Conservation (phyloP, 305 asterid genomes). For the Caryopteris hybrid region DNA sequence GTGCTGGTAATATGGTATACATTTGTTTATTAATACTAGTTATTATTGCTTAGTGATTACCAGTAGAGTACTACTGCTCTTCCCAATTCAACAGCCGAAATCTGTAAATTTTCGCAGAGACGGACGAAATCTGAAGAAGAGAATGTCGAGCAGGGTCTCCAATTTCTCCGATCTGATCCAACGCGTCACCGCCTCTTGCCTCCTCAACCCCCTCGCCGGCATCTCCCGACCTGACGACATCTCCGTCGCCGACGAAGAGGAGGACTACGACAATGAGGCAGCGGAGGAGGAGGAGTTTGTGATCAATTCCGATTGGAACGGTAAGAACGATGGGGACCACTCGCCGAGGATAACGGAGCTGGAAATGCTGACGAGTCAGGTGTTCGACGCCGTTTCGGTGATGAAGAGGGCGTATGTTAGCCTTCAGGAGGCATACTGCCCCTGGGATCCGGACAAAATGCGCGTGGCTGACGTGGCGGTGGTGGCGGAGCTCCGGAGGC, state of each 20-base stretch:
- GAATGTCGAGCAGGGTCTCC: slow-evolving; percentile 69
- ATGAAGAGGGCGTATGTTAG: slow-evolving; percentile 85
- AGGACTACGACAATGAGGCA: slow-evolving; percentile 9
- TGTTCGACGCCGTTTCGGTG: slow-evolving; percentile 77
- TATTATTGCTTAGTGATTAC: not conserved
- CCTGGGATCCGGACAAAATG: slow-evolving; percentile 89
- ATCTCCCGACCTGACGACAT: slow-evolving; percentile 34
- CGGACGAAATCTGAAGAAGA: slow-evolving; percentile 35
- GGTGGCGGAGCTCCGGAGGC: slow-evolving; percentile 75
- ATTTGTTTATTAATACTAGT: too few species aligned
- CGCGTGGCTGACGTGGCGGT: slow-evolving; percentile 83
- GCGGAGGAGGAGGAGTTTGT: slow-evolving; percentile 21
- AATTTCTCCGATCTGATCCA: slow-evolving; percentile 95
- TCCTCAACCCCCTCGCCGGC: slow-evolving; percentile 73
- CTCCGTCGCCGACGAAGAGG: slow-evolving; percentile 28
- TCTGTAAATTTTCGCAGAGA: slow-evolving; percentile 17
- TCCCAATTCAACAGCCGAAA: not conserved
- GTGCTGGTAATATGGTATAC: not conserved
- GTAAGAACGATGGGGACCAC: slow-evolving; percentile 2
- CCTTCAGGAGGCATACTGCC: slow-evolving; percentile 86
- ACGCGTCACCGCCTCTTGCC: slow-evolving; percentile 88
- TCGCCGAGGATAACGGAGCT: slow-evolving; percentile 50
- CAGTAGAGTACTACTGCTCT: not conserved
- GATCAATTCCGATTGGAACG: slow-evolving; percentile 13
- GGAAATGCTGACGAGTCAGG: slow-evolving; percentile 71